Percentiles rank a stretch among this genome's conserved stretches.
These are phyloP conservation scores for Sporothrix pallida DNA, from an alignment of 2,329 filamentous ascomycete species.

Conservation along the genomic window DNA sequence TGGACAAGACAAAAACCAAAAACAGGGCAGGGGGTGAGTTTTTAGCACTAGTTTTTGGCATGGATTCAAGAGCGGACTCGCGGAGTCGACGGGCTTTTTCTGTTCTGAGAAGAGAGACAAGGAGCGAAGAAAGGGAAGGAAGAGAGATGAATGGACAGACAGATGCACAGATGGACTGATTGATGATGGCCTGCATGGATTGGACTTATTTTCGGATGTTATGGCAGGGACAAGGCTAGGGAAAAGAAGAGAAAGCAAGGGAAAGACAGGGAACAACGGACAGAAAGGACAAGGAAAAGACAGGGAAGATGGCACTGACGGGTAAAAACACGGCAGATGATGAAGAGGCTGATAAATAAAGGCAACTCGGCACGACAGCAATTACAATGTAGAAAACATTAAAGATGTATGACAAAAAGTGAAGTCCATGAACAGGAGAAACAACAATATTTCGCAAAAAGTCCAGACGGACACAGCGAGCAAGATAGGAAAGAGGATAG, in stretches of 20 bases:
- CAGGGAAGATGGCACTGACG: background rate
- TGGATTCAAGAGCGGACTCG: background rate
- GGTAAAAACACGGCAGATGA: background rate
- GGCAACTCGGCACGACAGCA: background rate
- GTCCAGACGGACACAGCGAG: too few relatives aligned
- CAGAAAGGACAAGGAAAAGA: background rate
- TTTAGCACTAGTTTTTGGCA: conserved; percentile 3
- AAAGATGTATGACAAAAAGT: background rate
- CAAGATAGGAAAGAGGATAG: conserved; percentile 13
- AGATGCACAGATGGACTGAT: background rate
- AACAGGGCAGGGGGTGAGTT: background rate
- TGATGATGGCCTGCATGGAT: conserved; percentile 10
- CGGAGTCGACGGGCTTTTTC: background rate
- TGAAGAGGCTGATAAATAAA: conserved; percentile 8
- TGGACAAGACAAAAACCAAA: background rate
- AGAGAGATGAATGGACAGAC: background rate
- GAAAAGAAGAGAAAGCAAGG: too few relatives aligned
- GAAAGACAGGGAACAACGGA: background rate
- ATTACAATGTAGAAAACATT: background rate
- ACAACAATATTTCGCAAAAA: background rate
- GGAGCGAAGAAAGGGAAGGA: too few relatives aligned
- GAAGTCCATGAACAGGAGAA: background rate
- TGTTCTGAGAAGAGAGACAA: too few relatives aligned
- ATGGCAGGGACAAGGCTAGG: background rate
- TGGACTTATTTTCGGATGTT: conserved; percentile 3